These are phyloP conservation scores for Marasmius oreades DNA, from an alignment of 1,284 basidiomycete species.

Conservation along the genomic window DNA sequence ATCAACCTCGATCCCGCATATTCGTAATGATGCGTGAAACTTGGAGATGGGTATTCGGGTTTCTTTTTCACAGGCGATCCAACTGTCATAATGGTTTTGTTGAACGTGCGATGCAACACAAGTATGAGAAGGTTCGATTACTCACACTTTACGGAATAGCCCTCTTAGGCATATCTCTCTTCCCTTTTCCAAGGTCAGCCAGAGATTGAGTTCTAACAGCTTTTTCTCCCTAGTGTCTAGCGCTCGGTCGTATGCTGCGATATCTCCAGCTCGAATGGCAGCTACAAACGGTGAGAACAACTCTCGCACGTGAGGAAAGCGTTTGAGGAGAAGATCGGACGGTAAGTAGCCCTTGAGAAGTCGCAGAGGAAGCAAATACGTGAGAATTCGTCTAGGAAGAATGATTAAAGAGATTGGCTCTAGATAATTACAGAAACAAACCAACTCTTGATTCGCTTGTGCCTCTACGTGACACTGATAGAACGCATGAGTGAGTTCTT, in stretches of 20 bases:
- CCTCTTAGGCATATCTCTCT: conserved; percentile 84
- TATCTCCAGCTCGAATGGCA: conserved; percentile 76
- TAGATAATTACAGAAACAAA: conserved; percentile 6
- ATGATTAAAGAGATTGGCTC: not conserved
- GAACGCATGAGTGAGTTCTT: conserved; percentile 80
- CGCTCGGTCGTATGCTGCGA: conserved; percentile 77
- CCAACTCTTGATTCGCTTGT: conserved; percentile 78
- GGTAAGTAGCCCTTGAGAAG: conserved; percentile 86
- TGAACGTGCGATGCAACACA: conserved; percentile 1
- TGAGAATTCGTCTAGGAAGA: conserved; percentile 71
- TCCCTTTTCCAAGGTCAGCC: conserved; percentile 84
- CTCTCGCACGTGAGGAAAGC: conserved; percentile 70
- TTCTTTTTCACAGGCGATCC: conserved; percentile 70
- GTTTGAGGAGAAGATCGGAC: conserved; percentile 58
- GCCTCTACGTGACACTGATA: conserved; percentile 72
- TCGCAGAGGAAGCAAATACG: conserved; percentile 86
- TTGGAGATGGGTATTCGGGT: conserved; percentile 75
- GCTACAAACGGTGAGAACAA: conserved; percentile 79
- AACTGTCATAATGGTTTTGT: conserved; percentile 42
- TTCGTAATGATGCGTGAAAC: conserved; percentile 68
- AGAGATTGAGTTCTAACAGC: conserved; percentile 81
- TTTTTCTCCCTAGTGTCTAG: conserved; percentile 65
- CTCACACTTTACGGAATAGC: conserved; percentile 84
- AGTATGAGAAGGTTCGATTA: conserved; percentile 16
- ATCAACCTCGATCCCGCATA: conserved; percentile 62